These are phyloP conservation scores for Labyrinthula sp. DNA, from an alignment of 352 stramenopile species.

Conservation along the genomic window DNA sequence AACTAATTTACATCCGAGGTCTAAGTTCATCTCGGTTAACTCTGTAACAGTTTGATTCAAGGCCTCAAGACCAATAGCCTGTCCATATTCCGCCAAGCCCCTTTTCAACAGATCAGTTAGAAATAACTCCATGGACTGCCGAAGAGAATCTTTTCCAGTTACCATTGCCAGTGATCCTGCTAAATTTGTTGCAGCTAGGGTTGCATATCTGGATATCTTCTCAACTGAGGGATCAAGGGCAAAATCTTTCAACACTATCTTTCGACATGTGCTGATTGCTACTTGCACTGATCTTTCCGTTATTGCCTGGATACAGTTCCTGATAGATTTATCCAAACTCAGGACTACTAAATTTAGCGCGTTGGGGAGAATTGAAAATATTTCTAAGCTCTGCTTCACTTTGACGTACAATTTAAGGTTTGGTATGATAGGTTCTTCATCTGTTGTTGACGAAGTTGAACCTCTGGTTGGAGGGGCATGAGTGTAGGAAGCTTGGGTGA, in stretches of 20 bases:
- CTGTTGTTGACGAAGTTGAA: neutral
- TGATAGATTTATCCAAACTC: conserved; percentile 87
- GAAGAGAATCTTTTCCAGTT: conserved; percentile 86
- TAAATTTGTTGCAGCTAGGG: conserved; percentile 93
- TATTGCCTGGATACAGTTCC: conserved; percentile 93
- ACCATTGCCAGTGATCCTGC: conserved; percentile 88
- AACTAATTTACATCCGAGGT: conserved; percentile 93
- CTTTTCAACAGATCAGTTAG: conserved; percentile 67
- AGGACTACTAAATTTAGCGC: conserved; percentile 62
- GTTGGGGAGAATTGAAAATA: no score
- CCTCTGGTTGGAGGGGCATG: conserved; percentile 28
- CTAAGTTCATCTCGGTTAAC: conserved; percentile 92
- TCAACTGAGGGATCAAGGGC: conserved; percentile 72
- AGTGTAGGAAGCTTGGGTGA: conserved; percentile 15
- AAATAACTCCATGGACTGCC: conserved; percentile 86
- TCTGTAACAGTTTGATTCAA: conserved; percentile 90
- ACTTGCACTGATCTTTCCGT: conserved; percentile 95
- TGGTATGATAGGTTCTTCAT: conserved; percentile 74
- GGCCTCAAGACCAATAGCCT: conserved; percentile 43
- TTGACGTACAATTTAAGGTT: conserved; percentile 91
- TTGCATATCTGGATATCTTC: conserved; percentile 88
- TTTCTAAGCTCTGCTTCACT: conserved; percentile 77
- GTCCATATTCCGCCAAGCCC: conserved; percentile 35
- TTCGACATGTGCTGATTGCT: conserved; percentile 86
- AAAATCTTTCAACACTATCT: conserved; percentile 98